A percentile compares a stretch with the other conserved stretches of the same genome.
Conservation (phyloP, 106 monocot species). For the Dioscorea alata region DNA sequence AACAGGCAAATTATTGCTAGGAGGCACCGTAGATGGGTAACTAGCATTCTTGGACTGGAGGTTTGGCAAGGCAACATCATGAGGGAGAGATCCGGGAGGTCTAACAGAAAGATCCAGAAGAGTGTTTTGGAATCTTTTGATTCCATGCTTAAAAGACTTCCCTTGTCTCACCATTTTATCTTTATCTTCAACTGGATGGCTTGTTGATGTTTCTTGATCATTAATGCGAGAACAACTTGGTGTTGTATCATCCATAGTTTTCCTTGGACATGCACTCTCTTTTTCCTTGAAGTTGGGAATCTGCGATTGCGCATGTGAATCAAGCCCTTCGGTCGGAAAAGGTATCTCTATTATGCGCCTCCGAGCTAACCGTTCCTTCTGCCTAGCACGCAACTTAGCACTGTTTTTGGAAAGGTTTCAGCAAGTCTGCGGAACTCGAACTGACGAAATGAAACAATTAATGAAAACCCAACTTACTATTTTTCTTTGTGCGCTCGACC, state of each 20-base stretch:
- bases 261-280: slow-evolving; percentile 11
- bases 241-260: slow-evolving; percentile 11
- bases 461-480: slow-evolving; percentile 42
- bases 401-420: slow-evolving; percentile 33
- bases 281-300: slow-evolving; percentile 10
- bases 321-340: slow-evolving; percentile 17
- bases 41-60: slow-evolving; percentile 19
- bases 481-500: slow-evolving; percentile 87
- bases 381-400: slow-evolving; percentile 77
- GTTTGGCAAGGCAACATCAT: slow-evolving; percentile 34
- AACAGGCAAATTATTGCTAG: slow-evolving; percentile 56
- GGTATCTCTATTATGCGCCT: slow-evolving; percentile 27
- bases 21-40: slow-evolving; percentile 22
- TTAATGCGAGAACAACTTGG: slow-evolving; percentile 17
- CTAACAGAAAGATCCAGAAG: slow-evolving; percentile 41
- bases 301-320: slow-evolving; percentile 13
- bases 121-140: slow-evolving; percentile 27
- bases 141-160: slow-evolving; percentile 27
- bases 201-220: slow-evolving; percentile 21
- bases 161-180: slow-evolving; percentile 19
- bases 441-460: not conserved
- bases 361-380: slow-evolving; percentile 74
- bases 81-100: slow-evolving; percentile 20
- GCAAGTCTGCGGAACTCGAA: slow-evolving; percentile 6
- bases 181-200: slow-evolving; percentile 21